These are phyloP conservation scores for Hexamita inflata DNA, from an alignment of 208 protist species.

Conservation along the genomic window DNA sequence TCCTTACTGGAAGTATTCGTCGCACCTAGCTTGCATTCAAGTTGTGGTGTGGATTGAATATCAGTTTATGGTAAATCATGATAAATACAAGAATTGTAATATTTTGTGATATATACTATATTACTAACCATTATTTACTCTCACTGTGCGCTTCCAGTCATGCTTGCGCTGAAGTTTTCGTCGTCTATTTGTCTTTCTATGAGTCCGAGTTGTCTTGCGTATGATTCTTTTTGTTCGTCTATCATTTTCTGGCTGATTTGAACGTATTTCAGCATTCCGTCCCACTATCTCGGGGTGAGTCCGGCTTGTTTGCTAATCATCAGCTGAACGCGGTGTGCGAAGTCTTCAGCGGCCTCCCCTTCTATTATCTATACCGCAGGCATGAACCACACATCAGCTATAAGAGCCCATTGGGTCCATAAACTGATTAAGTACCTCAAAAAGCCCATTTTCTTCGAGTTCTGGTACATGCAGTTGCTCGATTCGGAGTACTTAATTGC, in stretches of 20 bases:
- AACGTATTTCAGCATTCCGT: slow-evolving; percentile 30
- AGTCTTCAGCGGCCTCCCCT: slow-evolving; percentile 23
- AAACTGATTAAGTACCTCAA: slow-evolving; percentile 24
- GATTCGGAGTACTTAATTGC: slow-evolving; percentile 46
- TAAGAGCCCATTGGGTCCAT: slow-evolving; percentile 35
- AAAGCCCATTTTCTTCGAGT: slow-evolving; percentile 31
- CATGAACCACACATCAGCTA: slow-evolving; percentile 34
- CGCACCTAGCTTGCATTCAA: too few relatives aligned
- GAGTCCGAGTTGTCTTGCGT: too few relatives aligned
- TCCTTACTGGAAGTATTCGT: too few relatives aligned
- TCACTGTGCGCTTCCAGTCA: too few relatives aligned
- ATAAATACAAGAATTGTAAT: too few relatives aligned
- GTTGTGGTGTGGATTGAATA: too few relatives aligned
- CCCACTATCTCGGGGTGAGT: slow-evolving; percentile 26
- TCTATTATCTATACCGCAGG: neutral
- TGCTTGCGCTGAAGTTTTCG: too few relatives aligned
- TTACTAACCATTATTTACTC: too few relatives aligned
- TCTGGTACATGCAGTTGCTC: slow-evolving; percentile 41
- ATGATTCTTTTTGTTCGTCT: too few relatives aligned
- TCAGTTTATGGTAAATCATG: too few relatives aligned
- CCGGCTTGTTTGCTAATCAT: neutral
- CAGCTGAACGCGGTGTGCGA: slow-evolving; percentile 9
- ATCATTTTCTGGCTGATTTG: neutral
- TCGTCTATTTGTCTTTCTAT: too few relatives aligned
- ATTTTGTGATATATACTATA: too few relatives aligned